Evolutionary conservation across 2,329 filamentous ascomycete genomes (phyloP), one percentile per base, ranked within the genome.

Genomic region (Purpureocillium takamizusanense): DNA sequence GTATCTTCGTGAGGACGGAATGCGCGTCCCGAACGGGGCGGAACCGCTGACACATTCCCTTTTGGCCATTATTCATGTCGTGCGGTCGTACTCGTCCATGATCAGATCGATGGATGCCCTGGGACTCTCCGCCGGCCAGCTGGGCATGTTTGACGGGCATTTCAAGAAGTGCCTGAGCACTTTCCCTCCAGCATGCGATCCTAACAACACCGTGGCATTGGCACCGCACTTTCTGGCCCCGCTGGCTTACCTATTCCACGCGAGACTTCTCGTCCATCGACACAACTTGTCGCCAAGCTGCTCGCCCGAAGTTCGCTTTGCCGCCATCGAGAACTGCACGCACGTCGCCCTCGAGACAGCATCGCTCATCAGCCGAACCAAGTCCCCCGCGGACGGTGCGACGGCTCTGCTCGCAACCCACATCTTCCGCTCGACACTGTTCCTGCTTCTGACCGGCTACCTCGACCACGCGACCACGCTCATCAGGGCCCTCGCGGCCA

Each of bases 351-450:
- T 84, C 40, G 88, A 95, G 47, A 95, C 89, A 0, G 81, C 85
- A 0, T 74, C 75, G 18, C 74, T 94, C 14, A 70, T 97, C 11
- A 76, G 78, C 9, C 78, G 90, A 36, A 69, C 67, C 55, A 74
- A 73, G 3, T 69, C 74, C 9, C 66, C 88, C 1, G 72, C 76
- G 4, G 75, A 79, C 27, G 76, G 80, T 10, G 79, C 86, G 3
- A 86, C 83, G 2, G 78, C 83, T 4, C 76, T 90, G 48, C 69
- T 94, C 8, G 84, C 86, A 40, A 79, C 78, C 12, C 92, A 97
- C 56, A 71, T 95, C 33, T 95, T 94, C 77, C 83, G 90, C 16
- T 94, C 84, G 52, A 74, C 84, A 2, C 70, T 97, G 1, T 79
- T 95, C 40, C 68, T 95, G 4, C 74, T 90, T 16, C 76, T 94